Evolutionary conservation across 2,329 filamentous ascomycete genomes (phyloP).

Genomic region (Ceratocystis destructans): DNA sequence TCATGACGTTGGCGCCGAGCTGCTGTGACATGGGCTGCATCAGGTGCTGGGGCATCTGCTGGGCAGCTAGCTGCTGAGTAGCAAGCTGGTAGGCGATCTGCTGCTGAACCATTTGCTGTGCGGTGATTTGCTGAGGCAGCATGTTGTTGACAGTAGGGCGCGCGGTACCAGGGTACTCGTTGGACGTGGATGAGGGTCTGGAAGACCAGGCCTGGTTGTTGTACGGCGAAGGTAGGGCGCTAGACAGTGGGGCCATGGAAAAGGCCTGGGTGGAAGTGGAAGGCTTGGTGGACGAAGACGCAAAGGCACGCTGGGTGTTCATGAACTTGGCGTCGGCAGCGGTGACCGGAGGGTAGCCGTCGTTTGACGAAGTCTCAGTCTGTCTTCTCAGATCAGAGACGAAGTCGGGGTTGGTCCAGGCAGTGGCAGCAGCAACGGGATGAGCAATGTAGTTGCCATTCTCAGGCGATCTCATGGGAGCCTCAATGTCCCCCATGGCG

Average conservation of each 20-base stretch:
- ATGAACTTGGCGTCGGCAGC: constrained; percentile 1
- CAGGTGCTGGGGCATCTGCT: neutral
- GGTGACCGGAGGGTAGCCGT: constrained; percentile 3
- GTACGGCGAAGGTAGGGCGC: neutral
- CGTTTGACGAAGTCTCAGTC: neutral
- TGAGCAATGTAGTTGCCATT: constrained; percentile 1
- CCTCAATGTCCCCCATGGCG: neutral
- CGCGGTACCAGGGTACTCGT: neutral
- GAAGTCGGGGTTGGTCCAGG: constrained; percentile 15
- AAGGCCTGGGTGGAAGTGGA: neutral
- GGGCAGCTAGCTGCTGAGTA: neutral
- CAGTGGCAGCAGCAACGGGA: neutral
- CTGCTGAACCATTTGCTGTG: neutral
- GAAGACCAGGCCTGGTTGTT: neutral
- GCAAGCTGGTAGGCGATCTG: constrained; percentile 7
- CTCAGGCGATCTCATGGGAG: neutral
- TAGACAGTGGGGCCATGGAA: constrained; percentile 3
- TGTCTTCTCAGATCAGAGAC: constrained; percentile 1
- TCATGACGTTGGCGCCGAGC: neutral
- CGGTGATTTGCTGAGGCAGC: neutral
- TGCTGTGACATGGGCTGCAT: neutral
- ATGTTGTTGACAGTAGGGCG: neutral
- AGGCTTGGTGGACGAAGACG: neutral
- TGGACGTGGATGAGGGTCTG: neutral
- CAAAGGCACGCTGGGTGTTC: constrained; percentile 1